Base-by-base conservation (phyloP, 805 yeast species). In the Teunomyces pallodes region DNA sequence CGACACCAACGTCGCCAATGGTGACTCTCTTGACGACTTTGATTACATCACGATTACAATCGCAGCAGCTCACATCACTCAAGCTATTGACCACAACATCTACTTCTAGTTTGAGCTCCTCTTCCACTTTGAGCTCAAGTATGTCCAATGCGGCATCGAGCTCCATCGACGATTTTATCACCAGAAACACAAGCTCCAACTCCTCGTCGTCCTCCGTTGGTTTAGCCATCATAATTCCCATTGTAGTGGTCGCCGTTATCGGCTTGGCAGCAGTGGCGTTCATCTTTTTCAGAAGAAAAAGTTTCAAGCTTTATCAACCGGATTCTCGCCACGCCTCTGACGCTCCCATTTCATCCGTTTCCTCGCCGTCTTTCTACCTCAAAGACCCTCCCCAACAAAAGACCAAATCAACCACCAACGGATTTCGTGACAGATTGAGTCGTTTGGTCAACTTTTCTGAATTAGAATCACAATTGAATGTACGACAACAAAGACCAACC, bases 211-310 rank as follows among this genome's bases (percentile, higher is more conserved):
- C 57, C 5, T 40, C 46, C 26, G 54, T 53, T 2, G 64, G 64
- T 9, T 51, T 61, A 40, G 61, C 65, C 27, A 53, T 61, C 6
- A 65, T 62, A 4, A 58, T 61, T 36, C 66, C 66, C 13, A 51
- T 57, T 4, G 61, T 60, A 1, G 54, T 52, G 12, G 50, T 60
- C 2, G 49, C 52, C 12, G 50, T 54, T 9, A 43, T 31, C 7
- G 35, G 43, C 1, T 17, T 41, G 32, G 32, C 33, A 7, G 43
- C 43, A 4, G n/a, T 41, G 16, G 47, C 44, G 3, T 46, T 50
- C 29, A 33, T 55, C 32, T 36, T 50, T 3, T 43, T 42, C 28
- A 43, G 52, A 28, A 46, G 47, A 17, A 53, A 51, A 30, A 42
- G 36, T 32, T 40, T 42, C 9, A 13, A 16, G n/a, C 33, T 17